Evolutionary conservation across 1,284 basidiomycete species (phyloP).

Genomic region (Heliocybe sulcata): DNA sequence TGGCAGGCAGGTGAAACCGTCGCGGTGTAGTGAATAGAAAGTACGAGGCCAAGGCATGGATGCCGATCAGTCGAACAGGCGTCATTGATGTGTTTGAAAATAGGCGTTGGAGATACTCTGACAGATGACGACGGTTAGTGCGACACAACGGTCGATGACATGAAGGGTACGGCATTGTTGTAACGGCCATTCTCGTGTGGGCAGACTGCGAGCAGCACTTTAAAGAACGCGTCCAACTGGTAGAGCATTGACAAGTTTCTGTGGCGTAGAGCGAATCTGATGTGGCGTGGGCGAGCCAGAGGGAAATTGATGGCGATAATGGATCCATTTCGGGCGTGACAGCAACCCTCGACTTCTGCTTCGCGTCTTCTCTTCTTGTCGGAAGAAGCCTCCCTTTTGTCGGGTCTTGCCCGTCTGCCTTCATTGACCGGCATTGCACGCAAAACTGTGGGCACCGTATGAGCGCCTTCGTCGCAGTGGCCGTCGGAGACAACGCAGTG

Average conservation of each 20-base stretch:
- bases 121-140: too few species aligned
- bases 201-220: neutral
- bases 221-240: neutral
- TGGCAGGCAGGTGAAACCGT: too few species aligned
- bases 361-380: neutral
- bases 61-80: too few species aligned
- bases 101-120: too few species aligned
- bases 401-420: neutral
- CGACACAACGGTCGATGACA: too few species aligned
- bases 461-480: too few species aligned
- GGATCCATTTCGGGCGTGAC: neutral
- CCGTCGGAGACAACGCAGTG: too few species aligned
- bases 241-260: neutral
- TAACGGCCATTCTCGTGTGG: neutral
- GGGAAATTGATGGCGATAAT: neutral
- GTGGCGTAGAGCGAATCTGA: neutral
- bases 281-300: neutral
- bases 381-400: neutral
- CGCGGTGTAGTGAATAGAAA: too few species aligned
- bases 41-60: too few species aligned
- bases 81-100: too few species aligned
- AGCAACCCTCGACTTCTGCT: neutral
- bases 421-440: neutral
- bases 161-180: neutral
- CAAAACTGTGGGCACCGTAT: neutral